A percentile compares a stretch with the other conserved stretches of the same genome.
Evolutionary conservation across 2,329 filamentous ascomycete genomes (phyloP).

Genomic region (Penicillium sp.): DNA sequence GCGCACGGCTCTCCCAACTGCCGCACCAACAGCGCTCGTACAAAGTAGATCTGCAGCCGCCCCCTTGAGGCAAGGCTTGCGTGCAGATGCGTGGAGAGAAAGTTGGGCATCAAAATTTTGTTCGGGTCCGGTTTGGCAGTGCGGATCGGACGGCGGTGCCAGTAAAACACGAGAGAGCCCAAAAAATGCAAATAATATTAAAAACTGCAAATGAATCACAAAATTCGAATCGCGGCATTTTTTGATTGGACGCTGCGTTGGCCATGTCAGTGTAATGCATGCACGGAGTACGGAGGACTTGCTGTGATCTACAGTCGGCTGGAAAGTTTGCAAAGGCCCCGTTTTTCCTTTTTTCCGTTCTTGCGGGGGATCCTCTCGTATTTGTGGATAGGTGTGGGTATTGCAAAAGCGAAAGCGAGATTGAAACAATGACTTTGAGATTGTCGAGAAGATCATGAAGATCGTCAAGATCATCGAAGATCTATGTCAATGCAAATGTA

Average conservation of each 20-base stretch:
- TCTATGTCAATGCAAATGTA: neutral
- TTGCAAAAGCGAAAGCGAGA: neutral
- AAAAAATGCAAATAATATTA: neutral
- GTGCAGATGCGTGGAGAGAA: constrained; percentile 2
- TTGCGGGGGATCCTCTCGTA: neutral
- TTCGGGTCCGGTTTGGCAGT: neutral
- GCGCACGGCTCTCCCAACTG: neutral
- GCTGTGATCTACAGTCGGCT: constrained; percentile 1
- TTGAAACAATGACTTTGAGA: neutral
- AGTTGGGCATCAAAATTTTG: constrained; percentile 12
- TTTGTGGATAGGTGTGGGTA: neutral
- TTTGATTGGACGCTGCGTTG: neutral
- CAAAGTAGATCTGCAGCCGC: neutral
- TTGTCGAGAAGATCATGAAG: neutral
- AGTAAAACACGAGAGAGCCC: neutral
- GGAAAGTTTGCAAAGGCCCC: neutral
- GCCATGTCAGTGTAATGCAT: neutral
- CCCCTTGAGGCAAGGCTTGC: constrained; percentile 8
- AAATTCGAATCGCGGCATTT: neutral
- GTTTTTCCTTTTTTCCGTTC: constrained; percentile 2
- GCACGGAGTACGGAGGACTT: neutral
- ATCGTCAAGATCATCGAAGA: neutral
- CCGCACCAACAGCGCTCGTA: neutral
- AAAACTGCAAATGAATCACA: neutral
- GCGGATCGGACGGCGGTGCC: neutral